Evolutionary conservation across 805 yeast genomes (phyloP).

Genomic region (Teunomyces gatunensis): DNA sequence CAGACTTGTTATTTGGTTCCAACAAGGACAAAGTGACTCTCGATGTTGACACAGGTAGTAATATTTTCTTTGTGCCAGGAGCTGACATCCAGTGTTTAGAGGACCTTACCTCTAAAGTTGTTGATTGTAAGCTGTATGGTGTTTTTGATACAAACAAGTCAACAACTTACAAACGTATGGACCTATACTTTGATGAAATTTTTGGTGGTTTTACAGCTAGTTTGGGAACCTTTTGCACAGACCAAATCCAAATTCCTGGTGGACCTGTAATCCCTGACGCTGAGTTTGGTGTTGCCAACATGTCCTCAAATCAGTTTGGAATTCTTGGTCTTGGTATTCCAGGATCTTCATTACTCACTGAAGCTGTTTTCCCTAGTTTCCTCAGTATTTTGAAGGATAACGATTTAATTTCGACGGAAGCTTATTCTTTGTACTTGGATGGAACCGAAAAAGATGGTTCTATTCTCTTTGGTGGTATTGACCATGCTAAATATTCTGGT

Average conservation of each 20-base stretch:
- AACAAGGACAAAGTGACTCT: conserved; percentile 8
- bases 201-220: conserved; percentile 7
- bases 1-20: conserved; percentile 10
- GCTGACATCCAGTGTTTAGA: not conserved
- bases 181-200: conserved; percentile 3
- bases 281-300: conserved; percentile 9
- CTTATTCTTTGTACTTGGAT: conserved; percentile 17
- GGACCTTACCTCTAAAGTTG: not conserved
- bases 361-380: conserved; percentile 9
- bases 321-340: conserved; percentile 4
- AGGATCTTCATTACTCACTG: not conserved
- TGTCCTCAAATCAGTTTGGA: conserved; percentile 4
- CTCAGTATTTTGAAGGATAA: conserved; percentile 9
- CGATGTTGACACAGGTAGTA: conserved; percentile 13
- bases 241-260: conserved; percentile 5
- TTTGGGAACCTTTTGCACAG: conserved; percentile 7
- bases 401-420: conserved; percentile 9
- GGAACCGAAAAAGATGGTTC: conserved; percentile 11
- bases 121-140: conserved; percentile 5
- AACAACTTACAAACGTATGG: conserved; percentile 6
- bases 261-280: conserved; percentile 1
- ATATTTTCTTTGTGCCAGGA: conserved; percentile 9
- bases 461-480: conserved; percentile 23
- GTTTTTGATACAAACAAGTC: conserved; percentile 9
- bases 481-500: conserved; percentile 16